Percentiles rank a stretch among this genome's conserved stretches.
These are phyloP conservation scores for Aphanocladium album DNA, from an alignment of 2,329 filamentous ascomycete species.

Conservation along the genomic window DNA sequence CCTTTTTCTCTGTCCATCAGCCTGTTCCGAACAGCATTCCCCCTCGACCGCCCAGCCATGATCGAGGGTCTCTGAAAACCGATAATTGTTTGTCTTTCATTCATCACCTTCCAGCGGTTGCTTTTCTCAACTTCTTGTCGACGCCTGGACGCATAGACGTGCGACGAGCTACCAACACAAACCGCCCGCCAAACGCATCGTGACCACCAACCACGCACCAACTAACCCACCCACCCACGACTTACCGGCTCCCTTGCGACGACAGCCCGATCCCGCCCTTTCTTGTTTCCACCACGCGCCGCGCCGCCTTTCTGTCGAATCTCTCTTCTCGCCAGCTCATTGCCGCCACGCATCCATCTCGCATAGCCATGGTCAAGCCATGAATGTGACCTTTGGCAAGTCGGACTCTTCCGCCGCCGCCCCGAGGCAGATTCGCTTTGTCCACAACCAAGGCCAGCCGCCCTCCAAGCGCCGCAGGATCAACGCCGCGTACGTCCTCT, in stretches of 20 bases:
- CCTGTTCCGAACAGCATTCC: too few species aligned
- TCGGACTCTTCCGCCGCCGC: slow-evolving; percentile 24
- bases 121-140: not conserved
- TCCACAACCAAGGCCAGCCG: slow-evolving; percentile 76
- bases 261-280: not conserved
- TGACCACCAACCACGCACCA: not conserved
- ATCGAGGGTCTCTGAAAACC: not conserved
- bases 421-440: slow-evolving; percentile 67
- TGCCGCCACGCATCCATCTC: not conserved
- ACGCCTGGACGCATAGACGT: not conserved
- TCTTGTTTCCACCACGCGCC: not conserved
- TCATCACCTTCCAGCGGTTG: not conserved
- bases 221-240: not conserved
- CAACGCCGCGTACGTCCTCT: slow-evolving; percentile 63
- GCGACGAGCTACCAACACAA: not conserved
- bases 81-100: too few species aligned
- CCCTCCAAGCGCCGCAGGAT: slow-evolving; percentile 74
- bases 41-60: not conserved
- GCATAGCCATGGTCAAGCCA: slow-evolving; percentile 14
- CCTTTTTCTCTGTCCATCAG: not conserved
- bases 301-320: too few species aligned
- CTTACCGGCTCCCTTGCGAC: not conserved
- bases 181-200: not conserved
- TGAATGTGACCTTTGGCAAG: slow-evolving; percentile 20
- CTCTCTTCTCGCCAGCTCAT: not conserved